Evolutionary conservation across 495 filamentous ascomycete species (phyloP).

Genomic region (Acidiella bohemica): DNA sequence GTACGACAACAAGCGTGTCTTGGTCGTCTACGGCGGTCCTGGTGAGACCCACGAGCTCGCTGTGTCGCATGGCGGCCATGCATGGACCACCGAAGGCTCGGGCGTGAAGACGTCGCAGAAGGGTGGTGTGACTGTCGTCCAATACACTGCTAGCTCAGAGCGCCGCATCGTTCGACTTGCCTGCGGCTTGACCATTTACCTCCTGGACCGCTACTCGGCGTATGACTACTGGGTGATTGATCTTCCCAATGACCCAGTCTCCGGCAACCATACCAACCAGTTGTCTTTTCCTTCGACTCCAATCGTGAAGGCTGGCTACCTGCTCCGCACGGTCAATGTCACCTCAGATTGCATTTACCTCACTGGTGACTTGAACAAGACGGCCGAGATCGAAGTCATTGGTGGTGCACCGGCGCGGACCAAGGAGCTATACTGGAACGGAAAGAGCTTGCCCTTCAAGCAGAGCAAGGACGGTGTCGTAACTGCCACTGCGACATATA

Average conservation of each 20-base stretch:
- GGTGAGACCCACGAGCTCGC: constrained; percentile 58
- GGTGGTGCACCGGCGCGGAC: constrained; percentile 38
- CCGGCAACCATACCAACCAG: constrained; percentile 26
- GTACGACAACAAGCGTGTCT: constrained; percentile 42
- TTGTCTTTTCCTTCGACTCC: constrained; percentile 28
- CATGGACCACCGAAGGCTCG: constrained; percentile 38
- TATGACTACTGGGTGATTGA: constrained; percentile 65
- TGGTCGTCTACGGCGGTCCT: constrained; percentile 59
- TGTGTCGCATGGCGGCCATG: constrained; percentile 32
- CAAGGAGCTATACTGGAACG: constrained; percentile 49
- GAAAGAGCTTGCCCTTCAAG: constrained; percentile 28
- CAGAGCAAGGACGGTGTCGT: constrained; percentile 40
- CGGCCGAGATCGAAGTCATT: constrained; percentile 52
- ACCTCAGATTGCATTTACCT: constrained; percentile 40
- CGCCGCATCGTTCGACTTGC: constrained; percentile 44
- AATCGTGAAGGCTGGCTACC: constrained; percentile 60
- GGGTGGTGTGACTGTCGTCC: constrained; percentile 38
- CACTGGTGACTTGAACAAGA: constrained; percentile 58
- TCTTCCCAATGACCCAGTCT: constrained; percentile 26
- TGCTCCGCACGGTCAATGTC: constrained; percentile 51
- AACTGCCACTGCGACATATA: constrained; percentile 37
- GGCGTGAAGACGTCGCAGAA: constrained; percentile 32
- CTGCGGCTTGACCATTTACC: constrained; percentile 38
- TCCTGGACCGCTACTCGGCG: constrained; percentile 57
- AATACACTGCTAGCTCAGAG: constrained; percentile 40